A percentile compares a stretch with the other conserved stretches of the same genome.
Conservation (phyloP, 768 basidiomycete genomes). For the Gelatoporia subvermispora region DNA sequence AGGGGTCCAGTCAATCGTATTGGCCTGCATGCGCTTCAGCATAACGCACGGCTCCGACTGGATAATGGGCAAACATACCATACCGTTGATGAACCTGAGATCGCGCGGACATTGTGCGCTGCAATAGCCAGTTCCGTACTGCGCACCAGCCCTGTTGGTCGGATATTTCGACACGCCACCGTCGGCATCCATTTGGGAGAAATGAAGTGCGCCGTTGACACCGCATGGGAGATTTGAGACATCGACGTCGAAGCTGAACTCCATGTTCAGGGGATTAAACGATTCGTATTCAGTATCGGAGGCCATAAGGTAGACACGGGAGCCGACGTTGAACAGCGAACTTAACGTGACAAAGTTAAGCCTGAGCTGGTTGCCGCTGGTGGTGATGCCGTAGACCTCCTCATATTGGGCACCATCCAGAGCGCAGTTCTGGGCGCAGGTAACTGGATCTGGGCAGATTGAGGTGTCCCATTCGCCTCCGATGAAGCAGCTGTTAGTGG, state of each 20-base stretch:
- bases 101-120: constrained; percentile 52
- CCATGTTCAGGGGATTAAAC: constrained; percentile 47
- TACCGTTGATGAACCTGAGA: constrained; percentile 50
- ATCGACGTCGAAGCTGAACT: constrained; percentile 55
- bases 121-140: constrained; percentile 58
- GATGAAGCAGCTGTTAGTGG: constrained; percentile 32
- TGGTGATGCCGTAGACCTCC: constrained; percentile 50
- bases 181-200: constrained; percentile 51
- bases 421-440: constrained; percentile 30
- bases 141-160: constrained; percentile 50
- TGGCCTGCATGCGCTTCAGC: constrained; percentile 31
- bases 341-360: constrained; percentile 44
- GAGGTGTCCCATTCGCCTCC: constrained; percentile 29
- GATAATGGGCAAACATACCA: constrained; percentile 24
- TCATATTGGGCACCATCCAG: constrained; percentile 30
- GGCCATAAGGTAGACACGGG: constrained; percentile 42
- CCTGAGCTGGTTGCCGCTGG: constrained; percentile 40
- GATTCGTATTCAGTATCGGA: constrained; percentile 35
- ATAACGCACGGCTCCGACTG: neutral
- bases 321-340: constrained; percentile 17
- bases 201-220: constrained; percentile 55
- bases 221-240: constrained; percentile 50
- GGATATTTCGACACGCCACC: constrained; percentile 42
- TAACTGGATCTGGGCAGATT: constrained; percentile 26
- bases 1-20: constrained; percentile 37